These are phyloP conservation scores for Penicillium simplicissimum DNA, from an alignment of 495 filamentous ascomycete genomes.

Conservation along the genomic window DNA sequence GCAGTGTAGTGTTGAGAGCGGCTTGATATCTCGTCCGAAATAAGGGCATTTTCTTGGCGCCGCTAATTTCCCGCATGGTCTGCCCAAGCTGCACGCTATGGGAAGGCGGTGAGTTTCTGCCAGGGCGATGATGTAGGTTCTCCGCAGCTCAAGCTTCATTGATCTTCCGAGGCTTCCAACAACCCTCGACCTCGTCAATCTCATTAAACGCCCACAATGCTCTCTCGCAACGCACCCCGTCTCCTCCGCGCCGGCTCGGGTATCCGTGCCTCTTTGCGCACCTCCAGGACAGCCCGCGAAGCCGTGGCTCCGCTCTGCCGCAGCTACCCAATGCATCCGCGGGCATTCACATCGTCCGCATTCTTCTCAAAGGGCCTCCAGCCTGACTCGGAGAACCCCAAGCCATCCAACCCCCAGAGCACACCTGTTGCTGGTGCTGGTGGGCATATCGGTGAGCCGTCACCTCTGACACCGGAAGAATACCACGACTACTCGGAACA, in stretches of 20 bases:
- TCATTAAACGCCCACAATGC: constrained; percentile 28
- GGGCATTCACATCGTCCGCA: constrained; percentile 34
- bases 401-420: constrained; percentile 39
- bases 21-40: too few species aligned
- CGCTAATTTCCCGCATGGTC: too few species aligned
- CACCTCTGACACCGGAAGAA: constrained; percentile 39
- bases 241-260: constrained; percentile 24
- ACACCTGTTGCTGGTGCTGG: constrained; percentile 35
- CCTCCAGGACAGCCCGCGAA: constrained; percentile 13
- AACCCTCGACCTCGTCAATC: background rate
- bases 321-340: constrained; percentile 8
- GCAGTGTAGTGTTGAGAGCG: too few species aligned
- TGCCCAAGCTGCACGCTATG: background rate
- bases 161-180: background rate
- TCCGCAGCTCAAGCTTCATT: constrained; percentile 4
- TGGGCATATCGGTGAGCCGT: constrained; percentile 42
- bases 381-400: constrained; percentile 43
- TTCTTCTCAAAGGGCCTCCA: constrained; percentile 42
- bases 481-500: constrained; percentile 54
- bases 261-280: constrained; percentile 26
- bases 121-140: constrained; percentile 6
- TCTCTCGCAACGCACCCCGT: constrained; percentile 36
- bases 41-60: too few species aligned
- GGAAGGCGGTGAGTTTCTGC: background rate
- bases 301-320: constrained; percentile 4